Conservation (phyloP, 768 basidiomycete genomes). For the Vararia minispora region DNA sequence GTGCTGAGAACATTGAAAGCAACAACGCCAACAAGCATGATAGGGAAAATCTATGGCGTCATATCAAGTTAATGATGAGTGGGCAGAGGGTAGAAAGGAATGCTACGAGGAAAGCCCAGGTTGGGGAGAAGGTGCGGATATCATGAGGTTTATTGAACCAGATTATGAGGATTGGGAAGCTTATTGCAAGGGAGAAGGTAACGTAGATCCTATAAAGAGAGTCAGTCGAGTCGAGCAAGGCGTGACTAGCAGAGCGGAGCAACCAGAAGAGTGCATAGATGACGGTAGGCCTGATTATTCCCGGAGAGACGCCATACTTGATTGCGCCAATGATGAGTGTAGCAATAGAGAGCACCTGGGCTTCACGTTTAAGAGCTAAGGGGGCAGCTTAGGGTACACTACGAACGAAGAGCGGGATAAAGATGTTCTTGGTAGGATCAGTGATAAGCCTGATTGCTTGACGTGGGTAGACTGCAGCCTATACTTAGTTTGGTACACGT, state of each 20-base stretch:
- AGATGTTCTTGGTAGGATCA: constrained; percentile 35
- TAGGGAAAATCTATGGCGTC: constrained; percentile 28
- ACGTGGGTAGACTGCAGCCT: constrained; percentile 30
- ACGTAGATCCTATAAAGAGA: constrained; percentile 29
- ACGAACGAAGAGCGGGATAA: constrained; percentile 27
- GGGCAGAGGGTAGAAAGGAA: no score
- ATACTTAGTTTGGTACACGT: no score
- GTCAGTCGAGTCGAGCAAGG: no score
- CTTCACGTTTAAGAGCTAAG: background rate
- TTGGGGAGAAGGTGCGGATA: constrained; percentile 26
- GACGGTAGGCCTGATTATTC: constrained; percentile 23
- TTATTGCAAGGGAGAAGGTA: constrained; percentile 24
- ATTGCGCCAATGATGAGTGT: constrained; percentile 38
- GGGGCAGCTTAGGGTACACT: background rate
- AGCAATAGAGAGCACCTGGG: constrained; percentile 36
- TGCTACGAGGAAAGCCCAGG: constrained; percentile 28
- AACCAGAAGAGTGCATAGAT: constrained; percentile 37
- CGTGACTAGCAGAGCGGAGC: no score
- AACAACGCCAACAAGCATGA: constrained; percentile 37
- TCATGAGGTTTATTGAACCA: constrained; percentile 40
- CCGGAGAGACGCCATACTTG: constrained; percentile 31
- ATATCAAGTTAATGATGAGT: no score
- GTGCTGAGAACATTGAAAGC: constrained; percentile 32
- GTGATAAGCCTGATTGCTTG: constrained; percentile 30
- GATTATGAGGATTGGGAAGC: constrained; percentile 37